Evolutionary conservation across 345 rosid genomes (phyloP), one percentile per base, ranked within the genome.

Genomic region (Noccaea bulbosa): DNA sequence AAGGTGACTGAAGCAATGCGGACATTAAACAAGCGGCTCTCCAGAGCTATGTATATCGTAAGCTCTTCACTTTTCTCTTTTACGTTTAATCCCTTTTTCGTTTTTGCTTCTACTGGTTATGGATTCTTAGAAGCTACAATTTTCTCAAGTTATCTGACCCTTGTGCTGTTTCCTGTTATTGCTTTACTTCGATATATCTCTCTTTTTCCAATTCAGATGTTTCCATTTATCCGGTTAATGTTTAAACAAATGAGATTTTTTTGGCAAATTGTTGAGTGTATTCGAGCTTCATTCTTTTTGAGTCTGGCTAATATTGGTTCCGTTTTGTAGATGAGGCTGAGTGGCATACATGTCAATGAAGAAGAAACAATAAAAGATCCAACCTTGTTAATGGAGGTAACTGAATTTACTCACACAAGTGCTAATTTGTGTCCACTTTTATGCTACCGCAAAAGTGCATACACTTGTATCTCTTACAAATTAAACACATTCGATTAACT

Each of bases 321-420:
- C 5, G 34, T 49, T 9, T 58, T 69, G 61, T 33, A 94, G 99
- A 72, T 89, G 79, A 85, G 78, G 85, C 86, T 91, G 73, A 86
- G 79, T 77, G 98, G 93, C 8, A 75, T 84, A 4, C 69, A 89
- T 53, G 80, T 91, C 47, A 79, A 91, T 70, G 96, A 91, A 81
- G 97, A 94, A 75, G 96, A 89, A 67, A 94, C 96, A n/a, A 77
- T 94, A 71, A 76, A 87, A 20, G 97, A 94, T 43, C 88, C 96
- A 34, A 81, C 75, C 24, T 79, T 91, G 79, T 80, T 94, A 56
- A 71, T 82, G 68, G 99, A 91, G 92, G 97, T 89, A 78, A 70
- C 24, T 40, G 33, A 15, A 7, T 62, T 8, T 16, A 34, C 73
- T 56, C n/a, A 17, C 12, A 56, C 1, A 11, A 11, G 12, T 46